Conservation (phyloP, 768 basidiomycete species). For the Boletus tomentosulus region DNA sequence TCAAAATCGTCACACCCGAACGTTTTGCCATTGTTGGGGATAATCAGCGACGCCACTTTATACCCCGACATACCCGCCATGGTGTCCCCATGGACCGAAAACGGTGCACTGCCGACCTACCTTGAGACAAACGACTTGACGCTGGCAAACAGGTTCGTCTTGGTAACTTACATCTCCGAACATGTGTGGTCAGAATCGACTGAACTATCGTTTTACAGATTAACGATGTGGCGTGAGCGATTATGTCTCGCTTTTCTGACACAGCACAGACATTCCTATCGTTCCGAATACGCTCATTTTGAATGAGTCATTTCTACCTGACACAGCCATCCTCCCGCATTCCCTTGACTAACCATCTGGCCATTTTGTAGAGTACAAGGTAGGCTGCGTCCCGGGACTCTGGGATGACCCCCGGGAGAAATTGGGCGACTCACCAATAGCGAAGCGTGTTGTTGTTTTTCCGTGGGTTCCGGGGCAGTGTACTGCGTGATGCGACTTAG, state of each 20-base stretch:
- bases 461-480: no score
- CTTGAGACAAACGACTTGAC: not conserved
- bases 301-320: no score
- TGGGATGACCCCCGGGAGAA: no score
- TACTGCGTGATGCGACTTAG: no score
- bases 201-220: not conserved
- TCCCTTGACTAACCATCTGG: no score
- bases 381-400: no score
- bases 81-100: conserved; percentile 1
- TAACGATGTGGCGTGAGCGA: not conserved
- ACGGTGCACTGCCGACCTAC: not conserved
- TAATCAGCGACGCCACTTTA: not conserved
- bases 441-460: no score
- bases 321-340: no score
- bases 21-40: not conserved
- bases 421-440: no score
- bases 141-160: not conserved
- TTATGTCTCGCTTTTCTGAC: not conserved
- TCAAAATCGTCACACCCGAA: not conserved
- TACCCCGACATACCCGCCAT: not conserved
- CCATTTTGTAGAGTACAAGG: no score
- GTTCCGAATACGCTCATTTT: no score
- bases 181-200: not conserved
- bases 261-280: no score
- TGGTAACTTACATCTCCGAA: not conserved